A percentile compares a stretch with the other conserved stretches of the same genome.
These are phyloP conservation scores for Rusavskia elegans DNA, from an alignment of 495 filamentous ascomycete genomes.

Conservation along the genomic window DNA sequence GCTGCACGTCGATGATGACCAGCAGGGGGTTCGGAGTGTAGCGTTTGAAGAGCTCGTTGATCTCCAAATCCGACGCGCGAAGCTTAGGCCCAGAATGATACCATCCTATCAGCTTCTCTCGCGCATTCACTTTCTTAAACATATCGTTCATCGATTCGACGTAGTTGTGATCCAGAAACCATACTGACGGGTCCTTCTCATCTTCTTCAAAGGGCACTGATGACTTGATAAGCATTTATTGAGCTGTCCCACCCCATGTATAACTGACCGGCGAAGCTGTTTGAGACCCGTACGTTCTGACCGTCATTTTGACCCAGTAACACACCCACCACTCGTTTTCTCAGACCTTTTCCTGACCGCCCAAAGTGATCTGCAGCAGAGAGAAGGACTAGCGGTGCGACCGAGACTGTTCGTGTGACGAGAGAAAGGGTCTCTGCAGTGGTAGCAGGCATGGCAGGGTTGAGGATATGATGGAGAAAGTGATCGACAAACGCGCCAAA, in stretches of 20 bases:
- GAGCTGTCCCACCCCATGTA: conserved; percentile 2
- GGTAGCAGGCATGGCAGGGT: conserved; percentile 65
- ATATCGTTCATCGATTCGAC: conserved; percentile 99
- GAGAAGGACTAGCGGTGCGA: conserved; percentile 93
- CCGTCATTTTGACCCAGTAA: conserved; percentile 90
- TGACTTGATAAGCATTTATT: not conserved
- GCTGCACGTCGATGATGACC: conserved; percentile 97
- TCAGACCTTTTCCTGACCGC: conserved; percentile 72
- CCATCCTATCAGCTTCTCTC: conserved; percentile 98
- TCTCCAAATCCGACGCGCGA: conserved; percentile 91
- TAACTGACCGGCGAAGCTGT: conserved; percentile 85
- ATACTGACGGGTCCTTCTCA: conserved; percentile 93
- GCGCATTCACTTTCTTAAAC: conserved; percentile 99
- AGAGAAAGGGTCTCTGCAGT: conserved; percentile 88
- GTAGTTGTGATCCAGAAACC: conserved; percentile 99
- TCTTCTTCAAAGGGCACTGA: conserved; percentile 97
- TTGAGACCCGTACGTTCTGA: conserved; percentile 88
- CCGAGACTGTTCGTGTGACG: conserved; percentile 83
- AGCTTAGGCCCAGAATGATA: conserved; percentile 98
- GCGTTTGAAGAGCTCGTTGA: conserved; percentile 99
- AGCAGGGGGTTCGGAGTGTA: conserved; percentile 93
- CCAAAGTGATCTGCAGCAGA: conserved; percentile 98
- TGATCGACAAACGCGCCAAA: not conserved
- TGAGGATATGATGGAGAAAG: not conserved
- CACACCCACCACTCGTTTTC: conserved; percentile 92